Base-by-base conservation (phyloP, 495 filamentous ascomycete genomes). In the Penicillium ochrochloron region DNA sequence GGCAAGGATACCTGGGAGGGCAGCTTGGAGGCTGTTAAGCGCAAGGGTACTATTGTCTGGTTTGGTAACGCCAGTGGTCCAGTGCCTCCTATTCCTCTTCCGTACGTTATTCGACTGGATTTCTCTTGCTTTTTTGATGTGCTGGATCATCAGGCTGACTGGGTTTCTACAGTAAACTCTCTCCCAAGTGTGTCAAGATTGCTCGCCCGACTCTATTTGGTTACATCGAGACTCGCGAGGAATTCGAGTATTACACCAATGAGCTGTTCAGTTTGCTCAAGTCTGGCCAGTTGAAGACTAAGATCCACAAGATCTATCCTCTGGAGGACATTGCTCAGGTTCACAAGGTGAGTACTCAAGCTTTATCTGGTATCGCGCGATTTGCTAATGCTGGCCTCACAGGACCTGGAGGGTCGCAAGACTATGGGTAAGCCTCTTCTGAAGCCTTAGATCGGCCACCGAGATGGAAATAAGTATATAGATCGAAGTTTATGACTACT, bases 61-160 rank as follows among this genome's bases (percentile, higher is more conserved):
- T 98, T 94, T 80, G 95, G 95, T 35, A 97, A 97, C 78, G 90
- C 94, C 23, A 90, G 86, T 67, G 95, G 95, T 11, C 82, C 89
- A 6, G 92, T 96, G 5, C 87, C 86, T 48, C 93, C 94, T 5
- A 72, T 99, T 61, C 73, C 85, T 31, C 85, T 97, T 63, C 63
- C 83, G 76, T 88, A 73, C 75, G 82, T 84, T 35, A 15, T 12
- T 19, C 29, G 61, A 48, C 33, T 33, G 31, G 31, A 1, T 33
- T 33, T 33, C 31, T 4, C 31, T 33, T 41, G 35, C 10, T 11
- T 6, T 10, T 29, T 39, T 51, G 19, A n/a, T 23, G 23, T 12
- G 14, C 3, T 41, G 14, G 34, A 33, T 48, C 4, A 12, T 27
- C 34, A 61, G 41, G 14, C 57, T 67, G 34, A 62, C 63, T 37